Base-by-base conservation (phyloP, 2,329 filamentous ascomycete species). In the Akanthomyces lecanii region DNA sequence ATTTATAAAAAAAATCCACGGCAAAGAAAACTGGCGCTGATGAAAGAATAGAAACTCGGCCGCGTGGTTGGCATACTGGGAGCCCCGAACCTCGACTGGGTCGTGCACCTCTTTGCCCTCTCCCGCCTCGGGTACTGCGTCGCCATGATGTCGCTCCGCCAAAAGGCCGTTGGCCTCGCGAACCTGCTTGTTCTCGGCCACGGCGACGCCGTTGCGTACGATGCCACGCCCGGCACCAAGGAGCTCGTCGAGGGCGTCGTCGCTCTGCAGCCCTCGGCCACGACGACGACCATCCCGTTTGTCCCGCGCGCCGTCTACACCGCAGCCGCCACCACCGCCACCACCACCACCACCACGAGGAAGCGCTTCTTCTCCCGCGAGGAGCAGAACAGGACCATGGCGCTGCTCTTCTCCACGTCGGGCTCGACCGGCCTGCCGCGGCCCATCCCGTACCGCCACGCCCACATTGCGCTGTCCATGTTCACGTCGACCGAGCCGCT, bases 51-150 rank as follows among this genome's bases (percentile, higher is more conserved):
- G 60, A 42, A 36, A 33, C 60, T 62, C 30, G 60, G 60, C 10
- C 60, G 42, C 23, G 42, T 52, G 0, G 75, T 85, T 28, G 81
- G 78, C 1, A 68, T 86, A 12, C 72, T 86, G 2, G 82, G 81
- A 0, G 75, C 77, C 0, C 85, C 83, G 1, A 80, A 81, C 65
- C 73, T 87, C 11, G 80, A 84, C 61, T 84, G 84, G 64, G 75
- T 85, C 44, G 73, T 85, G 42, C 80, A 82, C 4, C 73, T 82
- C 48, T 76, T 86, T 51, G 84, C 82, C 0, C 68, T 87, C 54
- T 79, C 77, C 33, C 79, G 82, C 64, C 72, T 87, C 14, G 84
- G 85, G 10, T 82, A 83, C 72, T 79, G 82, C 0, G 76, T 77
- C 4, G 64, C 77, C 11, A 72, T 76, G 50, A 64, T 77, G 18